Conservation (phyloP, 2,329 filamentous ascomycete species). For the Penicillium sp. region DNA sequence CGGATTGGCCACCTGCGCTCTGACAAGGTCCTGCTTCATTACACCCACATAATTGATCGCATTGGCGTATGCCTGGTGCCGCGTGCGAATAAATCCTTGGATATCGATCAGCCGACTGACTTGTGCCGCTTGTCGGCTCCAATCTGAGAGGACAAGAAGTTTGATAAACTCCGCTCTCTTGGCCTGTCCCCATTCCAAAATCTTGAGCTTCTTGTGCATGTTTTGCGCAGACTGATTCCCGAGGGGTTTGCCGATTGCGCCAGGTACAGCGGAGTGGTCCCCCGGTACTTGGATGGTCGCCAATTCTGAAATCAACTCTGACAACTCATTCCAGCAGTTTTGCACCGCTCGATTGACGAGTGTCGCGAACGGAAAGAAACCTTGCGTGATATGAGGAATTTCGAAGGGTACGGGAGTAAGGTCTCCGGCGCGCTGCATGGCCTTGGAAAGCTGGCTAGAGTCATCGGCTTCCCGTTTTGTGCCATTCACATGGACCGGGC, state of each 20-base stretch:
- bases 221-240: slow-evolving; percentile 58
- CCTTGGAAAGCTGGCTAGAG: slow-evolving; percentile 15
- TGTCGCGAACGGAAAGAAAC: slow-evolving; percentile 73
- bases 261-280: slow-evolving; percentile 20
- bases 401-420: slow-evolving; percentile 46
- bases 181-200: slow-evolving; percentile 77
- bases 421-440: slow-evolving; percentile 7
- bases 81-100: slow-evolving; percentile 69
- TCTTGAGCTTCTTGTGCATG: slow-evolving; percentile 70
- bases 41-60: slow-evolving; percentile 67
- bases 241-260: slow-evolving; percentile 31
- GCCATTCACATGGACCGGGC: slow-evolving; percentile 33
- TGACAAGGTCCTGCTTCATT: slow-evolving; percentile 71
- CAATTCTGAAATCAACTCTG: slow-evolving; percentile 69
- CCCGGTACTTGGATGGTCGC: slow-evolving; percentile 66
- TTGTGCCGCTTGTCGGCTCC: slow-evolving; percentile 76
- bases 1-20: slow-evolving; percentile 79
- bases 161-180: slow-evolving; percentile 90
- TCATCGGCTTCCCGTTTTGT: slow-evolving; percentile 16
- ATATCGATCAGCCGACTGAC: slow-evolving; percentile 89
- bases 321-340: slow-evolving; percentile 76
- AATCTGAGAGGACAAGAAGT: slow-evolving; percentile 84
- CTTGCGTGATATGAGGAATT: slow-evolving; percentile 69
- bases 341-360: slow-evolving; percentile 80
- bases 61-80: slow-evolving; percentile 62